Evolutionary conservation across 371 early-diverging fungal species (phyloP).

Genomic region (Apophysomyces ossiformis): DNA sequence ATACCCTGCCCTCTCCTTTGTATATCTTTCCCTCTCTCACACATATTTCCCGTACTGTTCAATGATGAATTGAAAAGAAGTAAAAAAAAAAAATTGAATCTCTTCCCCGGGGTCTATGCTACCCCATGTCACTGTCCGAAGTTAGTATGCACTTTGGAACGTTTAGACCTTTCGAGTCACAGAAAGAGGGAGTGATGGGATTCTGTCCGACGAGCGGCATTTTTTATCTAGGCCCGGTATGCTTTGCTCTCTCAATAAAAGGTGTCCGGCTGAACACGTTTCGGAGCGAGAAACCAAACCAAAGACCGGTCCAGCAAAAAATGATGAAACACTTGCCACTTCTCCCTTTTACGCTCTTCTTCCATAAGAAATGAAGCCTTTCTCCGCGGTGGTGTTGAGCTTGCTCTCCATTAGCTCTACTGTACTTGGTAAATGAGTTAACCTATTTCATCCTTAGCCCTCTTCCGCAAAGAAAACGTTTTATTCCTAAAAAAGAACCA

Average conservation of each 20-base stretch:
- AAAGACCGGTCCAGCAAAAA: conserved; percentile 1
- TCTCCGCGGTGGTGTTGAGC: conserved; percentile 7
- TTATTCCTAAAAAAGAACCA: neutral
- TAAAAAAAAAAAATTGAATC: neutral
- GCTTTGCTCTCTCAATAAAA: neutral
- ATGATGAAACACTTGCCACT: neutral
- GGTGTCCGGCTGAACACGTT: neutral
- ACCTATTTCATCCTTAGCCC: too few species aligned
- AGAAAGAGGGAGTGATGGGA: too few species aligned
- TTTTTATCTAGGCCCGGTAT: neutral
- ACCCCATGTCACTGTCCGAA: too few species aligned
- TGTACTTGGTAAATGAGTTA: conserved; percentile 5
- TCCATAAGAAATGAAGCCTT: neutral
- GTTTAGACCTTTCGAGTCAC: too few species aligned
- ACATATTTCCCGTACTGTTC: too few species aligned
- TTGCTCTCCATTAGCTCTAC: conserved; percentile 8
- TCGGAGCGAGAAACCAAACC: neutral
- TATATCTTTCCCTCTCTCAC: too few species aligned
- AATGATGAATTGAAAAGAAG: too few species aligned
- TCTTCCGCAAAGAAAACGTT: too few species aligned
- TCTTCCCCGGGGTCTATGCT: too few species aligned
- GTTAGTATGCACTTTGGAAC: too few species aligned
- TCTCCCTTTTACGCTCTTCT: neutral
- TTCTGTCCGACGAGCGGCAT: too few species aligned
- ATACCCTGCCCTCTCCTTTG: too few species aligned